phyloP scores from a whole-genome alignment of 306 rosid species.

The Ceratonia siliqua region DNA sequence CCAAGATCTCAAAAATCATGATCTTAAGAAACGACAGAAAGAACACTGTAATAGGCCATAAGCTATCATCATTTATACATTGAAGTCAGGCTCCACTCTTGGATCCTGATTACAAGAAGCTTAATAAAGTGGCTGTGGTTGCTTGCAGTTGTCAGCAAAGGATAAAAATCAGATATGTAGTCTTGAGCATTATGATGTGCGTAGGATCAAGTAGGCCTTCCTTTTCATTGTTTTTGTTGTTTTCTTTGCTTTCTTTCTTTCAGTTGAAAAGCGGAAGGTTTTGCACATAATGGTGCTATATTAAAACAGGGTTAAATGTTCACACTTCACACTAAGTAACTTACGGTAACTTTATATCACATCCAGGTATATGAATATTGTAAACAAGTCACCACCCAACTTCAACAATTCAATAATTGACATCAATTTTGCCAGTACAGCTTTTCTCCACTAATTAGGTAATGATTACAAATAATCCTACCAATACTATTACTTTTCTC shows the following conservation, averaged over 20 bases:
- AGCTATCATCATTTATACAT: slow-evolving; percentile 4
- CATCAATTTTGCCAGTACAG: slow-evolving; percentile 31
- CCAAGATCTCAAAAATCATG: background rate
- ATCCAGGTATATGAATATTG: slow-evolving; percentile 39
- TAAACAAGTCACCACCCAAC: slow-evolving; percentile 18
- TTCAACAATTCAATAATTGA: slow-evolving; percentile 30
- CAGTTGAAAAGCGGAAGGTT: background rate
- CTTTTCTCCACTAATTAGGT: slow-evolving; percentile 58
- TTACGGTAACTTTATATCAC: slow-evolving; percentile 40
- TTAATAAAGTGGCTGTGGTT: slow-evolving; percentile 6
- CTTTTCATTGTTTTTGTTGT: background rate
- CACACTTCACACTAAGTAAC: slow-evolving; percentile 23
- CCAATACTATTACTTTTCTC: slow-evolving; percentile 23
- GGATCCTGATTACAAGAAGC: background rate
- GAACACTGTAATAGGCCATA: background rate
- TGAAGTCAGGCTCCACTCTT: slow-evolving; percentile 15
- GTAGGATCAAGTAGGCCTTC: background rate
- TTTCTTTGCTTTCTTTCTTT: background rate
- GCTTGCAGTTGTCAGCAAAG: slow-evolving; percentile 24
- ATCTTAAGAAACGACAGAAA: background rate
- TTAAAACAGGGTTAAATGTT: slow-evolving; percentile 31
- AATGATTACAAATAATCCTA: slow-evolving; percentile 44
- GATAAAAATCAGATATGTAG: background rate
- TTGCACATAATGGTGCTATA: slow-evolving; percentile 18
- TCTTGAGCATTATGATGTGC: slow-evolving; percentile 26